These are phyloP conservation scores for Apiospora arundinis DNA, from an alignment of 2,329 filamentous ascomycete genomes.

Conservation along the genomic window DNA sequence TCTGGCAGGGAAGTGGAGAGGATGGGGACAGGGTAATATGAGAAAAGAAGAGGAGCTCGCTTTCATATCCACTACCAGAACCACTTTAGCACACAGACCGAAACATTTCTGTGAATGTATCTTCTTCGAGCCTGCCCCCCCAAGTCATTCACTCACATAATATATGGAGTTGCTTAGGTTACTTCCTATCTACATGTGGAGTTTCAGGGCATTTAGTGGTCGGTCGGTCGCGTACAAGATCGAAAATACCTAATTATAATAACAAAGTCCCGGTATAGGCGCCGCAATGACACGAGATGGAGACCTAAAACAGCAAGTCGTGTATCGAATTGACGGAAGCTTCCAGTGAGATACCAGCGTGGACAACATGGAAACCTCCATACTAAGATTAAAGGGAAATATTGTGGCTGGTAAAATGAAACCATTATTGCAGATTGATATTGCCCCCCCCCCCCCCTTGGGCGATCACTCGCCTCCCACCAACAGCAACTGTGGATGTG, in stretches of 20 bases:
- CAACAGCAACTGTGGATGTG: background rate
- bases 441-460: background rate
- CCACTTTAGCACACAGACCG: constrained; percentile 18
- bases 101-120: background rate
- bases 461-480: background rate
- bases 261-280: background rate
- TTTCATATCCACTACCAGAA: background rate
- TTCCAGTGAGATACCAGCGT: background rate
- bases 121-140: background rate
- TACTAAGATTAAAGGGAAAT: constrained; percentile 5
- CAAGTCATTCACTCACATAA: constrained; percentile 10
- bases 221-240: background rate
- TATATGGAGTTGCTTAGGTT: constrained; percentile 1
- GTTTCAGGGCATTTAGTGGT: background rate
- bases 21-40: constrained; percentile 14
- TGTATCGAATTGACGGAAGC: constrained; percentile 9
- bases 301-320: constrained; percentile 5
- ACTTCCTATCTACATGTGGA: background rate
- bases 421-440: background rate
- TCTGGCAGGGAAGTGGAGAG: background rate
- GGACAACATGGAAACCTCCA: background rate
- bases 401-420: constrained; percentile 8
- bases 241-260: background rate
- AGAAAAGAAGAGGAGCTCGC: constrained; percentile 10
- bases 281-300: constrained; percentile 3